Evolutionary conservation across 31 red algal species (phyloP).

Genomic region (Pterothamnion heteromorphum): DNA sequence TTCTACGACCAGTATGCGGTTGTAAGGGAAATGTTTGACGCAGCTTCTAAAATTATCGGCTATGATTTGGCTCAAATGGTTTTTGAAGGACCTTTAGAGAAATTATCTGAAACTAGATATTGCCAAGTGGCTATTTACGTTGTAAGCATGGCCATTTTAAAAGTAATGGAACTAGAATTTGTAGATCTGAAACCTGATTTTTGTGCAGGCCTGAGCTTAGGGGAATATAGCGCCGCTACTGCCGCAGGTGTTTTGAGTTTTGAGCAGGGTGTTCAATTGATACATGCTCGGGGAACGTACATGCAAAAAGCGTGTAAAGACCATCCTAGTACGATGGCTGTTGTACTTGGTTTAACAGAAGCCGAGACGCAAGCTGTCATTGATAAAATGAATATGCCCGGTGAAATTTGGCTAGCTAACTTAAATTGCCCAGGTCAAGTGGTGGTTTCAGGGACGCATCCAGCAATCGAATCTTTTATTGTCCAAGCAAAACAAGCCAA

Average conservation of each 20-base stretch:
- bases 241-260: constrained; percentile 70
- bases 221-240: constrained; percentile 89
- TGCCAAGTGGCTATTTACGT: background rate
- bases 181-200: background rate
- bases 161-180: background rate
- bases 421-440: constrained; percentile 95
- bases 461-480: constrained; percentile 61
- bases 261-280: constrained; percentile 72
- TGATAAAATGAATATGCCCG: background rate
- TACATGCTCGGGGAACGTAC: constrained; percentile 65
- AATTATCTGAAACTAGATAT: background rate
- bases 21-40: background rate
- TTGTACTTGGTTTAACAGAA: constrained; percentile 26
- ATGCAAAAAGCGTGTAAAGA: constrained; percentile 88
- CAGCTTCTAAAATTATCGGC: background rate
- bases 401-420: constrained; percentile 56
- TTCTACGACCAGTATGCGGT: background rate
- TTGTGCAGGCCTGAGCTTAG: constrained; percentile 80
- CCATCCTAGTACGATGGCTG: constrained; percentile 77
- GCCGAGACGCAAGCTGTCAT: background rate
- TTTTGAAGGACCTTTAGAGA: background rate
- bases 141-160: background rate
- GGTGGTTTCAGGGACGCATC: constrained; percentile 73
- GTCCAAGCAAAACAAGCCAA: constrained; percentile 46
- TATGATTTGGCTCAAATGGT: background rate